phyloP scores from a whole-genome alignment of 768 basidiomycete species.

The Mycena galericulata region DNA sequence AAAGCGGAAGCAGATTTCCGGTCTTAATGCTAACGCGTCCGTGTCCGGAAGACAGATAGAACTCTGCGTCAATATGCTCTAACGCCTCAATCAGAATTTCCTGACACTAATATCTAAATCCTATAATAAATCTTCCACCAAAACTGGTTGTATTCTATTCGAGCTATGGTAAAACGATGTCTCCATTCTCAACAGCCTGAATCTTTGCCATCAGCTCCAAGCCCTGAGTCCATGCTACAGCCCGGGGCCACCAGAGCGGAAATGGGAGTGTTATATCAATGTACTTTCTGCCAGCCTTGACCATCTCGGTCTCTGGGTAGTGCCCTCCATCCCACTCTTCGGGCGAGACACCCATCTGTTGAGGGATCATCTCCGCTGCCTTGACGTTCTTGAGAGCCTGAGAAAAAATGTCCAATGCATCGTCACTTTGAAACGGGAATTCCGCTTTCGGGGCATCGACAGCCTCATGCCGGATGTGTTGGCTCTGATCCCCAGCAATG shows the following conservation, averaged over 20 bases:
- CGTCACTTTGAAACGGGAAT: not conserved
- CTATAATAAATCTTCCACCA: not conserved
- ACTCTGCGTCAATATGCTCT: too few species aligned
- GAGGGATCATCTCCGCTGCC: not conserved
- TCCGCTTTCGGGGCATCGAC: not conserved
- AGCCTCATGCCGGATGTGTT: conserved; percentile 11
- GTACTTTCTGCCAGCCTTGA: conserved; percentile 7
- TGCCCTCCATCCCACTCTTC: not conserved
- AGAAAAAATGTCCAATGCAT: not conserved
- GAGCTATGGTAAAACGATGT: conserved; percentile 6
- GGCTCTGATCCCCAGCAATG: conserved; percentile 12
- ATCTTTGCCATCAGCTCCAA: conserved; percentile 5
- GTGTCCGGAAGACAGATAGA: too few species aligned
- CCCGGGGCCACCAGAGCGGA: conserved; percentile 12
- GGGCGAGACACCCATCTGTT: not conserved
- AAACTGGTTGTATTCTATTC: not conserved
- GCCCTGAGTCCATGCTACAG: conserved; percentile 11
- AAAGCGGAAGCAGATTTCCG: too few species aligned
- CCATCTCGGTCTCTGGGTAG: conserved; percentile 1
- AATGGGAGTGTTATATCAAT: conserved; percentile 19
- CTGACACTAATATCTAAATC: not conserved
- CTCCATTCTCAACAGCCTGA: conserved; percentile 17
- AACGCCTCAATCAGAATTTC: not conserved
- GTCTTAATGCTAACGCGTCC: too few species aligned
- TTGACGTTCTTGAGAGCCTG: not conserved